phyloP scores from a whole-genome alignment of 352 stramenopile species.

The Pythium rhizo-oryzae region DNA sequence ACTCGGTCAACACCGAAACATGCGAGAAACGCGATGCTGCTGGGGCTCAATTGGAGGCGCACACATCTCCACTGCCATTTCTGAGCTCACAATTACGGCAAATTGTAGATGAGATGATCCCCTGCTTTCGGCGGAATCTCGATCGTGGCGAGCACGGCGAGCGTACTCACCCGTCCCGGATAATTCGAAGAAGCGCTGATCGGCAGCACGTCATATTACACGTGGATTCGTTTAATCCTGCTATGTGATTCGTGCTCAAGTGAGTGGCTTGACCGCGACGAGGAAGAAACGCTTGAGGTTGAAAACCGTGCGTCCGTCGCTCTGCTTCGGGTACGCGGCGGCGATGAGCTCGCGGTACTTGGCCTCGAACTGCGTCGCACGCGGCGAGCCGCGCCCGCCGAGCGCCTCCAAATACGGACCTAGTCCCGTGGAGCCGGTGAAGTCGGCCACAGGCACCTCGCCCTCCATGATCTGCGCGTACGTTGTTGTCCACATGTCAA shows the following conservation, averaged over 20 bases:
- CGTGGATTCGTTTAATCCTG: too few relatives aligned
- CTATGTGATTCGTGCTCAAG: too few relatives aligned
- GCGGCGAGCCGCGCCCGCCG: conserved; percentile 29
- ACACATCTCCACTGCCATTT: too few relatives aligned
- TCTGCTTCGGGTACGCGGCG: conserved; percentile 58
- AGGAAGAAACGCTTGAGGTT: conserved; percentile 75
- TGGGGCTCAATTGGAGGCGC: not conserved
- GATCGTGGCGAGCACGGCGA: not conserved
- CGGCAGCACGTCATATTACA: too few relatives aligned
- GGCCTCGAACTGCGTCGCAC: conserved; percentile 40
- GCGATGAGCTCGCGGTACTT: conserved; percentile 64
- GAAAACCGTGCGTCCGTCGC: conserved; percentile 62
- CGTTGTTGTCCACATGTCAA: conserved; percentile 71
- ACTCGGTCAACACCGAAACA: too few relatives aligned
- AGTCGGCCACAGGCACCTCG: conserved; percentile 64
- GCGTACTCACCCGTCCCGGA: not conserved
- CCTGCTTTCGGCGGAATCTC: not conserved
- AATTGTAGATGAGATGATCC: conserved; percentile 9
- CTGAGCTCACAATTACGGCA: not conserved
- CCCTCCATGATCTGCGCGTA: conserved; percentile 67
- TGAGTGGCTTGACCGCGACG: conserved; percentile 39
- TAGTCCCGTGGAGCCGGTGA: conserved; percentile 60
- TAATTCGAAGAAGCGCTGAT: too few relatives aligned
- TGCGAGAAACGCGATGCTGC: too few relatives aligned
- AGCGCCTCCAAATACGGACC: conserved; percentile 64